phyloP scores from a whole-genome alignment of 73 alveolate species.

The Stentor coeruleus region DNA sequence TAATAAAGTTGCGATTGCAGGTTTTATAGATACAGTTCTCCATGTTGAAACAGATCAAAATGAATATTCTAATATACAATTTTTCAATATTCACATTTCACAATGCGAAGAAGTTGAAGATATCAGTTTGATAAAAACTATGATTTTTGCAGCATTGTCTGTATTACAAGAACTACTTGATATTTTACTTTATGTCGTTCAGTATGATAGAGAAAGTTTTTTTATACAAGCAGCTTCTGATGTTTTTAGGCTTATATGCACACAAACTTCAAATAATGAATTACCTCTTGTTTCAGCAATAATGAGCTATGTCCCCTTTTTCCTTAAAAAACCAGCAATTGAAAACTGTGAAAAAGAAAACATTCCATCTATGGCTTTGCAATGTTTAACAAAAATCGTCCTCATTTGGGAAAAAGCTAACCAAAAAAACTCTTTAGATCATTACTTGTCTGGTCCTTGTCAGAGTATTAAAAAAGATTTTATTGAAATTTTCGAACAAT shows the following conservation, averaged over 20 bases:
- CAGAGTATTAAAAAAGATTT: not conserved
- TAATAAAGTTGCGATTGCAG: slow-evolving; percentile 9
- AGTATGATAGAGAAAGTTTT: not conserved
- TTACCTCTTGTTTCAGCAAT: not conserved
- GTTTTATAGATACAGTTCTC: not conserved
- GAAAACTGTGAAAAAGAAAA: not conserved
- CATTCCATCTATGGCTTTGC: not conserved
- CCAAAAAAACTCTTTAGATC: not conserved
- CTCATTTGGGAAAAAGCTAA: not conserved
- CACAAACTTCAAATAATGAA: not conserved
- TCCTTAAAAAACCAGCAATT: not conserved
- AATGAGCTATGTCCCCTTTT: slow-evolving; percentile 11
- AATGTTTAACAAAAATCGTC: not conserved
- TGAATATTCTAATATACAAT: not conserved
- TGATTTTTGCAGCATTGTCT: not conserved
- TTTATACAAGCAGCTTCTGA: not conserved
- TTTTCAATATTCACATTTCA: not conserved
- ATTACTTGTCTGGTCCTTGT: not conserved
- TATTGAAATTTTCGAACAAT: not conserved
- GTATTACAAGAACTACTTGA: not conserved
- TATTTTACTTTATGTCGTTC: not conserved
- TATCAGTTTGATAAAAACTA: not conserved
- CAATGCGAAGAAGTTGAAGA: slow-evolving; percentile 8
- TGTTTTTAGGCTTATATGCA: not conserved
- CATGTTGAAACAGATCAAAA: not conserved